Percentiles rank a stretch among this genome's conserved stretches.
Conservation (phyloP, 2,329 filamentous ascomycete genomes). For the Catunica adiposa region DNA sequence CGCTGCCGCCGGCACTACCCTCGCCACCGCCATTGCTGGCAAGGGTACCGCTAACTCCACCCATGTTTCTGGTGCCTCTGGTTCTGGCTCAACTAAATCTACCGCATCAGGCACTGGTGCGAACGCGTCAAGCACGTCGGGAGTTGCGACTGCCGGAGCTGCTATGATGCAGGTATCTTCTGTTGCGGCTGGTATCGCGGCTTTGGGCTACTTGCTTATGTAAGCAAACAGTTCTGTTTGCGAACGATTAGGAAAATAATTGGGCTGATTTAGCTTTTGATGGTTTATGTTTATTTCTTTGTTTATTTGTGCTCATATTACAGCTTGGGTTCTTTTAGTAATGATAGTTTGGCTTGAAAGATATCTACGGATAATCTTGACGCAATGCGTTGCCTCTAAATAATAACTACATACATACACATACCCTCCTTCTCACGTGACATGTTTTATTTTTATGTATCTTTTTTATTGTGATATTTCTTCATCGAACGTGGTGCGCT, state of each 20-base stretch:
- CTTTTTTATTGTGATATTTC: neutral
- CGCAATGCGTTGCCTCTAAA: neutral
- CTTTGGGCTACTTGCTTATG: slow-evolving; percentile 9
- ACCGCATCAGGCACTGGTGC: neutral
- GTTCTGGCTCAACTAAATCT: neutral
- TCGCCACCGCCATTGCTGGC: neutral
- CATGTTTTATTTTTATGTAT: no score
- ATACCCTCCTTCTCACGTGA: no score
- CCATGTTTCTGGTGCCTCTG: neutral
- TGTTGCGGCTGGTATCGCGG: slow-evolving; percentile 9
- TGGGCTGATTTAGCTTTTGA: no score
- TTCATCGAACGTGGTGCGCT: no score
- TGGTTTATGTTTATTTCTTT: no score
- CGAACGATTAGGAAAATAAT: neutral
- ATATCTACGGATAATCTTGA: neutral
- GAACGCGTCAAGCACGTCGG: neutral
- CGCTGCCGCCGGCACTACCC: neutral
- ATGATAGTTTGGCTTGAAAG: no score
- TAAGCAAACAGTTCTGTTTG: neutral
- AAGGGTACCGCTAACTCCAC: neutral
- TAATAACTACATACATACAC: neutral
- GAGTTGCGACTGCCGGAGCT: slow-evolving; percentile 4
- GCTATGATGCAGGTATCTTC: slow-evolving; percentile 5
- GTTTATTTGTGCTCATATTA: no score
- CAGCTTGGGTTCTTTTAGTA: no score